Conservation (phyloP, 805 yeast species). For the Saccharomycopsis capsularis region DNA sequence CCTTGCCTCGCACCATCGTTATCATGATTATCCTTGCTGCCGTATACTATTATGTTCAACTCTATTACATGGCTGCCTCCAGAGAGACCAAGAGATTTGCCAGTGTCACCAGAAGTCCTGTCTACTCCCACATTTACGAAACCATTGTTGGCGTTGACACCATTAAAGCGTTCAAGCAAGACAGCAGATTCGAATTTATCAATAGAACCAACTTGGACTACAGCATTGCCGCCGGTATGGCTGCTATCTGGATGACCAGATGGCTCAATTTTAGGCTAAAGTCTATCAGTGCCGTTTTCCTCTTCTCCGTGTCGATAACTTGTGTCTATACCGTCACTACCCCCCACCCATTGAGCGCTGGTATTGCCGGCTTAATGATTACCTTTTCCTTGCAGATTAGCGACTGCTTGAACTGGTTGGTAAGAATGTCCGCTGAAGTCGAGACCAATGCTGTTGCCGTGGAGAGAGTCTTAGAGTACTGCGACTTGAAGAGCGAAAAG, state of each 20-base stretch:
- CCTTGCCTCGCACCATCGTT: constrained; percentile 47
- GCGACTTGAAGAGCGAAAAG: constrained; percentile 40
- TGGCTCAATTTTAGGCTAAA: constrained; percentile 61
- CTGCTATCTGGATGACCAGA: constrained; percentile 38
- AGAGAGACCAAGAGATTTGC: constrained; percentile 74
- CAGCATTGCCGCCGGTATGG: constrained; percentile 36
- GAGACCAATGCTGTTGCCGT: constrained; percentile 60
- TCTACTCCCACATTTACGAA: constrained; percentile 78
- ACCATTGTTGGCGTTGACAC: constrained; percentile 72
- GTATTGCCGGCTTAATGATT: constrained; percentile 59
- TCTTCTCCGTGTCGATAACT: constrained; percentile 40
- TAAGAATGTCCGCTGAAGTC: constrained; percentile 54
- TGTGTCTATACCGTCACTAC: constrained; percentile 40
- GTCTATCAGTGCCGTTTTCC: constrained; percentile 45
- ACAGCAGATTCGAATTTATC: constrained; percentile 50
- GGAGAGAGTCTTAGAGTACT: constrained; percentile 60
- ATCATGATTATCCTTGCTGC: constrained; percentile 42
- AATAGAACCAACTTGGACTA: constrained; percentile 46
- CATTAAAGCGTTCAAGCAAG: constrained; percentile 69
- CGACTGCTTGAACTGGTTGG: constrained; percentile 45
- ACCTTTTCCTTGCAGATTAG: constrained; percentile 57
- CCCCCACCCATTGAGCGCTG: constrained; percentile 42
- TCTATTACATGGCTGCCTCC: constrained; percentile 59
- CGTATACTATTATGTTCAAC: constrained; percentile 64
- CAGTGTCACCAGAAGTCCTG: constrained; percentile 65